phyloP scores from a whole-genome alignment of 305 asterid species.

The Fraxinus albicans region DNA sequence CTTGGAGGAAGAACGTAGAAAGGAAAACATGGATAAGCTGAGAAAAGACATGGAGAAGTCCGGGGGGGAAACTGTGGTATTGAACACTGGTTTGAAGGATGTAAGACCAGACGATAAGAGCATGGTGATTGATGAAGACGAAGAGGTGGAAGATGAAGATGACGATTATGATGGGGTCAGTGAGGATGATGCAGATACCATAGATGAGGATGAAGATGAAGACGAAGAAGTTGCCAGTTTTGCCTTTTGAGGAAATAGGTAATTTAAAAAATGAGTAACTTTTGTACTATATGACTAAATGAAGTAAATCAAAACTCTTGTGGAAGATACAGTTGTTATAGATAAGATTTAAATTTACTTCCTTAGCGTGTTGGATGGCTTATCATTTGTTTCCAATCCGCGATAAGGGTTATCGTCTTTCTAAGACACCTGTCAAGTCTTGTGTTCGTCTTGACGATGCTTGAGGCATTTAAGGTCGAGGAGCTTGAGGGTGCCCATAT shows the following conservation, averaged over 20 bases:
- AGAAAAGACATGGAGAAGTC: constrained; percentile 84
- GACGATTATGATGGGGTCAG: constrained; percentile 30
- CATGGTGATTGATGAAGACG: constrained; percentile 47
- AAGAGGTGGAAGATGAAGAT: constrained; percentile 41
- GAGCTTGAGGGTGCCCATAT: background rate
- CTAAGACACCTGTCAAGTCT: background rate
- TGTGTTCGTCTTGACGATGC: background rate
- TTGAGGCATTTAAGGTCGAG: background rate
- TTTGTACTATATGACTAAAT: background rate
- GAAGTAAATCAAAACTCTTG: background rate
- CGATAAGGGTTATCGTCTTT: background rate
- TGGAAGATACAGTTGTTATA: background rate
- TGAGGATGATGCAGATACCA: constrained; percentile 39
- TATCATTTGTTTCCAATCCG: background rate
- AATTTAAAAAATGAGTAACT: background rate
- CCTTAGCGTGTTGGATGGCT: background rate
- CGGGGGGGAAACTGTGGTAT: constrained; percentile 66
- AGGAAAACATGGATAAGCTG: constrained; percentile 76
- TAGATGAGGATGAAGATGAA: constrained; percentile 34
- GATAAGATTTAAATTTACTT: background rate
- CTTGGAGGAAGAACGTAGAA: constrained; percentile 73
- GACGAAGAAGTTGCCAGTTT: constrained; percentile 49
- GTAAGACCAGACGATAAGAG: constrained; percentile 25
- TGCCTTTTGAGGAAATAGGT: constrained; percentile 32
- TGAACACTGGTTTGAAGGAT: constrained; percentile 83